A percentile compares a stretch with the other conserved stretches of the same genome.
These are phyloP conservation scores for Saxophila tyrrhenica DNA, from an alignment of 495 filamentous ascomycete genomes.

Conservation along the genomic window DNA sequence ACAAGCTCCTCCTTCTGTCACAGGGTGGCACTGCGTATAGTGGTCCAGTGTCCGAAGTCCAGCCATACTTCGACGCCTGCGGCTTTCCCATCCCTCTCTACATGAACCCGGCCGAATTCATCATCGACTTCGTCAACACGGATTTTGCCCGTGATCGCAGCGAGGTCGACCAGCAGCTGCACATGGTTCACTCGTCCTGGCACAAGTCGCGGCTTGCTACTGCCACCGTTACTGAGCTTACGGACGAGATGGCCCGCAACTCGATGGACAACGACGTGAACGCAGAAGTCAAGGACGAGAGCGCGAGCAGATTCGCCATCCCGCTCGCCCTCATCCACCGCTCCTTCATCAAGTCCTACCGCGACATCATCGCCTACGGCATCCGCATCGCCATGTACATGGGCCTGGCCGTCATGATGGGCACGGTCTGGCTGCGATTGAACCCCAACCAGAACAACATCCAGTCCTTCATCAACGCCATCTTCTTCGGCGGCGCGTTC, in stretches of 20 bases:
- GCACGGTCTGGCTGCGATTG: constrained; percentile 70
- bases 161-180: constrained; percentile 30
- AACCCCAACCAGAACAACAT: constrained; percentile 53
- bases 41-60: constrained; percentile 43
- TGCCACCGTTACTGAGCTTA: constrained; percentile 18
- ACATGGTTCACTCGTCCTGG: constrained; percentile 38
- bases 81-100: constrained; percentile 50
- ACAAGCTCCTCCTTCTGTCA: constrained; percentile 64
- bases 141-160: constrained; percentile 50
- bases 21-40: constrained; percentile 58
- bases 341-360: constrained; percentile 66
- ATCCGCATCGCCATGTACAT: constrained; percentile 76
- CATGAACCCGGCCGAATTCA: constrained; percentile 66
- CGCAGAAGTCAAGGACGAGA: constrained; percentile 24
- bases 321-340: constrained; percentile 52
- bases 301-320: constrained; percentile 23
- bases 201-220: constrained; percentile 19
- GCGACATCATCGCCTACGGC: constrained; percentile 71
- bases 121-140: constrained; percentile 63
- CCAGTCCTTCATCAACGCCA: constrained; percentile 67
- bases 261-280: constrained; percentile 17
- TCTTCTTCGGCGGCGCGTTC: constrained; percentile 74
- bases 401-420: constrained; percentile 77
- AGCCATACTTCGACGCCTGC: constrained; percentile 45
- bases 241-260: constrained; percentile 23